Base-by-base conservation (phyloP, 2,329 filamentous ascomycete genomes). In the Aspergillus spinulosporus region DNA sequence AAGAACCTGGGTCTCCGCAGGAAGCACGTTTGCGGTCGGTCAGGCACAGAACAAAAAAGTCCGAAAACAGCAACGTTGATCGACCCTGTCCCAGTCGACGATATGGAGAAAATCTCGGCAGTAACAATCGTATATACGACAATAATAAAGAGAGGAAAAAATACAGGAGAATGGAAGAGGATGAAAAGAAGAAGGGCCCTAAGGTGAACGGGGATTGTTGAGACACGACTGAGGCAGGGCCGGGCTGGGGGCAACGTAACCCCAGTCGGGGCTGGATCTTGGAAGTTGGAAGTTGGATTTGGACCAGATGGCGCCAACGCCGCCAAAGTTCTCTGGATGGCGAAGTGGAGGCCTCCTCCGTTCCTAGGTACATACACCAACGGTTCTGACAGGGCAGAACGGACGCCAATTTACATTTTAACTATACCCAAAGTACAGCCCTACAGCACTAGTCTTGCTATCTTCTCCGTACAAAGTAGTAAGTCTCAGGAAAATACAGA, bases 21-120 rank as follows among this genome's bases (percentile, higher is more conserved):
- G 36, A 42, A 48, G 44, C 34, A 57, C 49, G 54, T 57, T 57
- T 57, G 49, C 54, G 49, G 54, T 31, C 15, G 49, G 29, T 36
- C 29, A 52, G 54, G 54, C 48, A 51, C 48, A 40, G 47, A 46
- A 52, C 12, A 28, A 26, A 31, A 43, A 50, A 21, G 40, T 37
- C 54, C 49, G 54, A 47, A 47, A 56, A 48, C 48, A 56, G 51
- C 34, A 28, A 46, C 29, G 29, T 54, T 21, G 37, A 49, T 37
- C n/a, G 47, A 26, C 36, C 21, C 21, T 21, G 21, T 21, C 21
- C 21, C 21, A 21, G 21, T 21, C 42, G 44, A 39, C 32, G 42
- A 46, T 34, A 40, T 49, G 39, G 31, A 21, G 49, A 7, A 36
- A 11, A 52, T 28, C n/a, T 40, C 46, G 34, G 9, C 21, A 31